Evolutionary conservation across 164 flowering plant species (phyloP).

Genomic region (Saururus chinensis): DNA sequence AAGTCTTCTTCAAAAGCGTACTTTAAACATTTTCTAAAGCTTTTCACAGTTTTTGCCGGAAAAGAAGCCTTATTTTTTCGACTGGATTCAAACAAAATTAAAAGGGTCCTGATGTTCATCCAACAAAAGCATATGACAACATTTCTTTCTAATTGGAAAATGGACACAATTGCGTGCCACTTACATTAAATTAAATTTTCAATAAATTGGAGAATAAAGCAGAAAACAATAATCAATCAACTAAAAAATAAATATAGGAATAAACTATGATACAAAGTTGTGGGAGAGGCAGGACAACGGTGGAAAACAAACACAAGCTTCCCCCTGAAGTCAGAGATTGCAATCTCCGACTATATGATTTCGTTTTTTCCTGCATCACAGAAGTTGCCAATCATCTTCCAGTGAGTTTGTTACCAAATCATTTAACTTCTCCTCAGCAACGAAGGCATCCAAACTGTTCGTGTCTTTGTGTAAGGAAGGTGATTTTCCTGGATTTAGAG

Average conservation of each 20-base stretch:
- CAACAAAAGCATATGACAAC: too few species aligned
- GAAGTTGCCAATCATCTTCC: slow-evolving; percentile 89
- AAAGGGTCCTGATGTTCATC: too few species aligned
- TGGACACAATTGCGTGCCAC: background rate
- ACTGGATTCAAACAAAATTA: too few species aligned
- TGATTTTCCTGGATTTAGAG: slow-evolving; percentile 15
- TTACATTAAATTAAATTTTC: background rate
- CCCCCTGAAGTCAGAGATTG: background rate
- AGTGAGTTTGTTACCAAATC: slow-evolving; percentile 19
- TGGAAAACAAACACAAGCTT: background rate
- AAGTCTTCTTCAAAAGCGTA: too few species aligned
- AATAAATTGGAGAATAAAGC: too few species aligned
- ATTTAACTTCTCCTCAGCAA: slow-evolving; percentile 10
- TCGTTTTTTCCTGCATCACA: slow-evolving; percentile 19
- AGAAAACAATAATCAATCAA: background rate
- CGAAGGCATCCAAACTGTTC: slow-evolving; percentile 18
- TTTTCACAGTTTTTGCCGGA: too few species aligned
- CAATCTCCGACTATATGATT: background rate
- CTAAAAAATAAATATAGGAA: too few species aligned
- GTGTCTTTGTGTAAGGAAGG: slow-evolving; percentile 13
- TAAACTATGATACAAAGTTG: background rate
- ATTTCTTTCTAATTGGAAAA: too few species aligned
- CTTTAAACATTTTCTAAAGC: too few species aligned
- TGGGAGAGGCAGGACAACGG: too few species aligned
- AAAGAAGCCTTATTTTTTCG: too few species aligned